These are phyloP conservation scores for Boletus huronensis DNA, from an alignment of 768 basidiomycete genomes.

Conservation along the genomic window DNA sequence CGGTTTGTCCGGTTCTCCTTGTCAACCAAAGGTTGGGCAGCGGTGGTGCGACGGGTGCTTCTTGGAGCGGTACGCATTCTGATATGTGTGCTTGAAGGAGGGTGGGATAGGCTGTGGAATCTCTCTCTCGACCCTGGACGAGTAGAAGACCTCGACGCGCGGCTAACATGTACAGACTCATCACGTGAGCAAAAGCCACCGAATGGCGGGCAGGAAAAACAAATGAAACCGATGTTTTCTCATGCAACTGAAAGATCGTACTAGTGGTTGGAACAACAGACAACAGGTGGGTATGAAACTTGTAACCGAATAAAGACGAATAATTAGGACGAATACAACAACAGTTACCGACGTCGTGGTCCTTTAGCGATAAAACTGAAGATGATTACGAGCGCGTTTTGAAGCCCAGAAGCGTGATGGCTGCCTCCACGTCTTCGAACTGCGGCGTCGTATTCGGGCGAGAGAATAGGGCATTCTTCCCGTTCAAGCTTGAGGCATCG, in stretches of 20 bases:
- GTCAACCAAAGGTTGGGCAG: constrained; percentile 1
- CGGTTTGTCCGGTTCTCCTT: constrained; percentile 17
- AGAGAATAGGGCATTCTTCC: background rate
- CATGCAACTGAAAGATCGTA: background rate
- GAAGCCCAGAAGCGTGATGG: constrained; percentile 36
- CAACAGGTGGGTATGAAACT: constrained; percentile 1
- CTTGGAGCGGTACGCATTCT: constrained; percentile 31
- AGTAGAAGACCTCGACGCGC: background rate
- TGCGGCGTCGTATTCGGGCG: constrained; percentile 11
- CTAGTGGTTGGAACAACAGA: constrained; percentile 9
- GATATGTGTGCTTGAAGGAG: constrained; percentile 8
- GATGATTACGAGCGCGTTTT: constrained; percentile 17
- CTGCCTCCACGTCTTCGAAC: constrained; percentile 36
- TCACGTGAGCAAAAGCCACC: constrained; percentile 20
- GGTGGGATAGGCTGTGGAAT: constrained; percentile 24
- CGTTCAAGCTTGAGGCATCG: background rate
- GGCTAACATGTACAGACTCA: constrained; percentile 29
- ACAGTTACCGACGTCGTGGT: background rate
- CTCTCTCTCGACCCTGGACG: background rate
- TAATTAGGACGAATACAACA: constrained; percentile 25
- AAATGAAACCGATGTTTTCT: background rate
- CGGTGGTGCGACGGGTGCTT: constrained; percentile 25
- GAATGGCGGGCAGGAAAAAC: background rate
- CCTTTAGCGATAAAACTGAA: background rate
- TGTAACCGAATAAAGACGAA: constrained; percentile 26